Base-by-base conservation (phyloP, 768 basidiomycete species). In the Mycena maculata region DNA sequence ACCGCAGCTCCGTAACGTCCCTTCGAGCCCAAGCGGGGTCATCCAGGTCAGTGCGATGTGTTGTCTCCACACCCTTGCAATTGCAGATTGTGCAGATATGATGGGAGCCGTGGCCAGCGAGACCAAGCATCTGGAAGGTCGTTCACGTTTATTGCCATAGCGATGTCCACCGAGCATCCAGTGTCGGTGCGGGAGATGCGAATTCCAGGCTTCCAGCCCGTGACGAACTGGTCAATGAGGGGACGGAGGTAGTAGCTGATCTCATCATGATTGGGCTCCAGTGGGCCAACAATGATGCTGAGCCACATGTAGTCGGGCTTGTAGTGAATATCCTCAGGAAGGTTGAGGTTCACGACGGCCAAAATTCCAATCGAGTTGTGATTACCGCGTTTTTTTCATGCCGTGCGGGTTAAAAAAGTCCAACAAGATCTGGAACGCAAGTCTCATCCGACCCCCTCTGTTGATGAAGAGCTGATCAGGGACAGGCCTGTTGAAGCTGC, bases 331-430 rank as follows among this genome's bases (percentile, higher is more conserved):
- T 76, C 61, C 8, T 49, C 56, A 1, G 78, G 77, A 3, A 81
- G 72, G 53, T 78, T 79, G 4, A 79, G 63, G 52, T 74, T 76
- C 9, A 70, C 71, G 30, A 76, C 65, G 11, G 74, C 75, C 20
- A 80, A 76, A 7, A 79, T 58, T 4, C 77, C 75, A 5, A 69
- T 61, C 15, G 76, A 78, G 2, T 68, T 69, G 28, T 48, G 66
- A 13, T 65, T 66, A 16, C 74, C 73, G 18, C 41, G 49, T 22
- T 71, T 68, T n/a, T n/a, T 16, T 58, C 30, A 69, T 71, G 20
- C 73, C 74, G 39, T 78, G 39, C 0, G 74, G 57, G 44, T 78
- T 76, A 64, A 81, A 79, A 31, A 76, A 76, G 50, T 79, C 73
- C 15, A 77, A 12, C 23, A 76, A 68, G 0, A 79, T 54, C 1